Base-by-base conservation (phyloP, 768 basidiomycete species). In the Boletus rubroflammeus region DNA sequence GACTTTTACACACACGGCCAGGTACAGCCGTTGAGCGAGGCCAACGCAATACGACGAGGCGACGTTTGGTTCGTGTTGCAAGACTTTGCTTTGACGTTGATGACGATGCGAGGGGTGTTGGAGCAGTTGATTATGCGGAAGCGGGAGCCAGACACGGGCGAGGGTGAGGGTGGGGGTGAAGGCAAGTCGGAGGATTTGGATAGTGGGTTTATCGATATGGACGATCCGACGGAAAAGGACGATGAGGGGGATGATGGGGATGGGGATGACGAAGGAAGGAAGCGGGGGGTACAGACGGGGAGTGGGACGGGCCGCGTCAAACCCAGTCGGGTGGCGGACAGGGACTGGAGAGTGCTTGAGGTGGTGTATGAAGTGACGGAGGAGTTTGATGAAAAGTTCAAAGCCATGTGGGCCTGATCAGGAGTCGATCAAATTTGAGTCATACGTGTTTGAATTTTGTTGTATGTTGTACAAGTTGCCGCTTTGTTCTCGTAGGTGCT, bases 1-100 rank as follows among this genome's bases (percentile, higher is more conserved):
- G 88, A 90, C 62, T 90, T 87, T 68, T 87, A 79, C 62, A 76
- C 65, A 0, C 88, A 89, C 53, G 88, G 86, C 0, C 83, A 84
- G 62, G 69, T 73, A 7, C 62, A 67, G 2, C 72, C 81, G 2
- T 65, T 87, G 32, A 72, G 71, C 11, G 57, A 57, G 0, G 81
- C 82, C 5, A 86, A 87, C 47, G 81, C 76, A 2, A 82, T 86
- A 40, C 70, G 84, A n/a, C 64, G 69, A 5, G 83, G 82, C 9
- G 84, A 86, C 25, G 56, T 86, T n/a, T 86, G 85, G 84, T 86
- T 79, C 65, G 57, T 78, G 6, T 72, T 88, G 28, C 70, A 87
- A 58, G 83, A 84, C 41, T 87, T 87, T 63, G 58, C 59, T 14
- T 62, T 86, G 59, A 75, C 78, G 7, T 59, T 88, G 57, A 69